Evolutionary conservation across 2,329 filamentous ascomycete genomes (phyloP), one percentile per base, ranked within the genome.

Genomic region (Calonectria pseudoturangicola): DNA sequence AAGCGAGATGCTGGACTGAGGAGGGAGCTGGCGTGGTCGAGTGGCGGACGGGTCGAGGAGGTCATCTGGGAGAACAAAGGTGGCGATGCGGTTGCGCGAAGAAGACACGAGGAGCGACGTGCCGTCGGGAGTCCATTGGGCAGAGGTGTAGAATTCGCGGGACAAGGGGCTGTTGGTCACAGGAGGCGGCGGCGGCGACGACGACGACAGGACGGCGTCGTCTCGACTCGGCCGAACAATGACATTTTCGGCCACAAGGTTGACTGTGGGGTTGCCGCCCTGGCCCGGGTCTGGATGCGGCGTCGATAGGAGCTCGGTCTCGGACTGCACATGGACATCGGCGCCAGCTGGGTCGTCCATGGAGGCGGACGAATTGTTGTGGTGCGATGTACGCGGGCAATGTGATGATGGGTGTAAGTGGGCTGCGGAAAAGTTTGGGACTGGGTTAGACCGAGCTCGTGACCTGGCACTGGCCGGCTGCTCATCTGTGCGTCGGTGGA

Each of bases 31-130:
- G 21, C 81, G 79, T 3, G 79, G 71, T 6, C 58, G 70, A 56
- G 71, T 68, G 5, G 70, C 60, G 47, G 75, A 70, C 21, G 74
- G 66, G 30, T 88, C 85, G 51, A 93, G 87, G 25, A 93, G 88
- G 73, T 90, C 86, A 50, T 86, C 82, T 2, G 91, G 91, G 25
- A 92, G 82, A 67, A 92, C 87, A 77, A 90, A 92, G 67, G 88
- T 87, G 30, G 88, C 87, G 65, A 93, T 83, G 43, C 84, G 82
- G 76, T 91, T 88, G 70, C 88, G 85, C 2, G 89, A 91, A 21
- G 88, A 88, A 7, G 86, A 87, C 0, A 89, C 87, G 72, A 93
- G 81, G 56, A 93, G 83, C 2, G 89, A 87, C 5, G 91, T 91
- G 30, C 90, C 90, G 72, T 92, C 90, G 10, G 88, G 86, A 3